phyloP scores from a whole-genome alignment of 495 filamentous ascomycete genomes.

The Tuber borchii region DNA sequence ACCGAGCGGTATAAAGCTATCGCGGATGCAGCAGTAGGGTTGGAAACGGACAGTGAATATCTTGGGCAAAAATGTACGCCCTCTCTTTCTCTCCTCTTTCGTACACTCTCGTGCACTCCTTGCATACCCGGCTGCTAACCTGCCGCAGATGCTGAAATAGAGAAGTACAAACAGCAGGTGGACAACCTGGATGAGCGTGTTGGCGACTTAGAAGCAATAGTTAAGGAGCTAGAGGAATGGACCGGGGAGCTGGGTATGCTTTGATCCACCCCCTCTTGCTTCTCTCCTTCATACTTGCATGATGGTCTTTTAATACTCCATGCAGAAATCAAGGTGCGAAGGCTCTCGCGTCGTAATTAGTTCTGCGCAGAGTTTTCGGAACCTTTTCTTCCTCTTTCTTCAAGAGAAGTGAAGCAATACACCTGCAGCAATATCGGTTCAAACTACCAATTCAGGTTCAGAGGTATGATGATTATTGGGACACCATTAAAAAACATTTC shows the following conservation, averaged over 20 bases:
- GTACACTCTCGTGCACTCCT: background rate
- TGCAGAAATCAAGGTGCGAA: constrained; percentile 38
- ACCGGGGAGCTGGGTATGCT: constrained; percentile 40
- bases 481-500: background rate
- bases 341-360: constrained; percentile 26
- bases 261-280: background rate
- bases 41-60: constrained; percentile 38
- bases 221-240: constrained; percentile 42
- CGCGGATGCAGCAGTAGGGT: constrained; percentile 38
- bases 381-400: background rate
- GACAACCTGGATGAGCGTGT: constrained; percentile 40
- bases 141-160: constrained; percentile 36
- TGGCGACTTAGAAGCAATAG: constrained; percentile 38
- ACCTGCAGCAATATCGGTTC: background rate
- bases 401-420: background rate
- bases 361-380: background rate
- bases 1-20: constrained; percentile 41
- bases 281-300: background rate
- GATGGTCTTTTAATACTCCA: background rate
- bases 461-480: background rate
- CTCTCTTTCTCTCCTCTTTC: background rate
- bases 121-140: constrained; percentile 1
- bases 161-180: constrained; percentile 40
- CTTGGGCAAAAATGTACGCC: constrained; percentile 32
- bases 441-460: background rate